phyloP scores from a whole-genome alignment of 2,329 filamentous ascomycete species.

The Calonectria hongkongensis region DNA sequence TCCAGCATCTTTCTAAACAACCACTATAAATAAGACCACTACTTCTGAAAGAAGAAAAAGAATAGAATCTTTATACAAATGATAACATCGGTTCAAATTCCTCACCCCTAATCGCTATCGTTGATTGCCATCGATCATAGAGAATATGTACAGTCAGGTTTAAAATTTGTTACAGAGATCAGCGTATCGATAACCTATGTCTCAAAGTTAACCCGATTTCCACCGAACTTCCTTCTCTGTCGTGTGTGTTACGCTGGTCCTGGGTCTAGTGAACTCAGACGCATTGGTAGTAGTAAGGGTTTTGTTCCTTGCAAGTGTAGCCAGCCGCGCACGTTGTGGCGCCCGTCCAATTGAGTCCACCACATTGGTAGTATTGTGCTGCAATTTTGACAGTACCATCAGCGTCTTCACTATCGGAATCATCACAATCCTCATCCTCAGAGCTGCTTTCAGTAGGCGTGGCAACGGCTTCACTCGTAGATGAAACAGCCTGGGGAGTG shows the following conservation, averaged over 20 bases:
- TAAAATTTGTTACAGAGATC: too few species aligned
- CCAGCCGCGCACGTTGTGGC: constrained; percentile 64
- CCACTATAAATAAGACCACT: neutral
- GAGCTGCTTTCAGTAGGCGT: constrained; percentile 5
- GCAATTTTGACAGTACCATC: constrained; percentile 8
- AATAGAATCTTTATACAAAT: neutral
- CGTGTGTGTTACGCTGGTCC: neutral
- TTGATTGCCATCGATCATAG: too few species aligned
- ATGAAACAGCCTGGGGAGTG: constrained; percentile 11
- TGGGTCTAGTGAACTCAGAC: constrained; percentile 31
- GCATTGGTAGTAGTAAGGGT: constrained; percentile 64
- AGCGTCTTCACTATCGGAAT: constrained; percentile 13
- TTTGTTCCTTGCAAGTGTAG: constrained; percentile 60
- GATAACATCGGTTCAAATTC: neutral
- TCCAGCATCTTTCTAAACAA: neutral
- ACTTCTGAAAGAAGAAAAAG: neutral
- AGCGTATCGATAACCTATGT: too few species aligned
- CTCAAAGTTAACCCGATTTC: too few species aligned
- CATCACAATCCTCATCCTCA: constrained; percentile 30
- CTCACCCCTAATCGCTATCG: too few species aligned
- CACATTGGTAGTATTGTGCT: constrained; percentile 60
- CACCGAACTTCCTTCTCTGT: neutral
- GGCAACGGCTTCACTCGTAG: constrained; percentile 4
- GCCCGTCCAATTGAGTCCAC: constrained; percentile 63
- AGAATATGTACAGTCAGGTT: too few species aligned